These are phyloP conservation scores for Dioscorea dumetorum DNA, from an alignment of 106 monocot genomes.

Conservation along the genomic window DNA sequence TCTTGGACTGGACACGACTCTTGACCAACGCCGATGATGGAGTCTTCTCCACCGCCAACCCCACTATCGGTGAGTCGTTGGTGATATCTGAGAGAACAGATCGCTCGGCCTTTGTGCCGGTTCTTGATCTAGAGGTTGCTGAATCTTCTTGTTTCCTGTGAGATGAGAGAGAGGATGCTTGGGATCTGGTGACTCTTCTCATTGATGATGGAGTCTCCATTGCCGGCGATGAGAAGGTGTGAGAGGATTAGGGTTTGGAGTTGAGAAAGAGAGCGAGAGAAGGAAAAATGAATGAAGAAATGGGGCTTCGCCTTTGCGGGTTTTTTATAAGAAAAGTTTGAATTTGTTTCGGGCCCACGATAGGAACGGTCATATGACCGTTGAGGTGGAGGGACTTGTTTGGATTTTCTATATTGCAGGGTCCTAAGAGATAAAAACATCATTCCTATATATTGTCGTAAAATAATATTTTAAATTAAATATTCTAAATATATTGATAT, in stretches of 20 bases:
- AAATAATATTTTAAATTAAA: too few relatives aligned
- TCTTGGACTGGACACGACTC: constrained; percentile 6
- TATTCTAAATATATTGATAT: too few relatives aligned
- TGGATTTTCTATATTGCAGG: too few relatives aligned
- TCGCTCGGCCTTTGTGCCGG: neutral
- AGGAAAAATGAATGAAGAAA: neutral
- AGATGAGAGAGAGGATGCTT: constrained; percentile 14
- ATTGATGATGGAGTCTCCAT: constrained; percentile 76
- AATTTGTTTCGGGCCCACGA: constrained; percentile 14
- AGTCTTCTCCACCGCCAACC: constrained; percentile 54
- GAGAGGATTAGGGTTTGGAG: neutral
- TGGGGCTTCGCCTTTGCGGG: neutral
- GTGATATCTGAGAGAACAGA: constrained; percentile 70
- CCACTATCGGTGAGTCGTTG: constrained; percentile 88
- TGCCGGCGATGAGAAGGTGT: neutral
- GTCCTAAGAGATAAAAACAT: too few relatives aligned
- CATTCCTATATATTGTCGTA: too few relatives aligned
- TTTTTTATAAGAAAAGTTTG: constrained; percentile 4
- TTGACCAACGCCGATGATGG: constrained; percentile 30
- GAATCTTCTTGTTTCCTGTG: constrained; percentile 39
- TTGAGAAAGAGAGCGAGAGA: neutral
- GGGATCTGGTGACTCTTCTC: constrained; percentile 43
- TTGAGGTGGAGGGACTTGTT: constrained; percentile 1
- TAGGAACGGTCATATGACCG: constrained; percentile 47
- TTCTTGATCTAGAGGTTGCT: constrained; percentile 24